A percentile compares a stretch with the other conserved stretches of the same genome.
These are phyloP conservation scores for Fremontodendron californicum DNA, from an alignment of 345 rosid genomes.

Conservation along the genomic window DNA sequence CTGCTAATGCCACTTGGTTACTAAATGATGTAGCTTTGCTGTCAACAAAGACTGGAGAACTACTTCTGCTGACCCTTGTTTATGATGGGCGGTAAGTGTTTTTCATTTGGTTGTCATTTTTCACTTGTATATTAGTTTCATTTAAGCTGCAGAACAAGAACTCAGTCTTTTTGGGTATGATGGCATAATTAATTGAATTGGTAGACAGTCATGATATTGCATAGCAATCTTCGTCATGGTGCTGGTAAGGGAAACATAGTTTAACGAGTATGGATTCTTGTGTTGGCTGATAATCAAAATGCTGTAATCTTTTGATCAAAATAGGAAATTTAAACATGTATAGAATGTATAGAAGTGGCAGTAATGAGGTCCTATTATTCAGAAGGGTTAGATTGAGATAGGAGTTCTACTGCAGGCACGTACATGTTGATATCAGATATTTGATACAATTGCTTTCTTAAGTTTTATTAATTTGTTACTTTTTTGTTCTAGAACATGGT, in stretches of 20 bases:
- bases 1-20: conserved; percentile 86
- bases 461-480: conserved; percentile 3
- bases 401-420: neutral
- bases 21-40: conserved; percentile 75
- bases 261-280: neutral
- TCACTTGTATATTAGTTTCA: neutral
- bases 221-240: neutral
- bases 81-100: conserved; percentile 81
- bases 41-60: conserved; percentile 87
- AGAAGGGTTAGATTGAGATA: neutral
- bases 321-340: neutral
- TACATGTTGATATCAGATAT: neutral
- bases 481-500: neutral
- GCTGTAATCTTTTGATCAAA: neutral
- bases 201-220: neutral
- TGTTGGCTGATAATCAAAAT: neutral
- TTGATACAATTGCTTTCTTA: neutral
- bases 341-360: neutral
- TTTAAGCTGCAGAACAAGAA: neutral
- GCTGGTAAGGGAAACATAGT: neutral
- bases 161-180: conserved; percentile 2
- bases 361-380: neutral
- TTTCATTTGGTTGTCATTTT: neutral
- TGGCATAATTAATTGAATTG: conserved; percentile 2
- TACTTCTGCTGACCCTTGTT: conserved; percentile 78